These are phyloP conservation scores for Calonectria leucothoes DNA, from an alignment of 2,329 filamentous ascomycete species.

Conservation along the genomic window DNA sequence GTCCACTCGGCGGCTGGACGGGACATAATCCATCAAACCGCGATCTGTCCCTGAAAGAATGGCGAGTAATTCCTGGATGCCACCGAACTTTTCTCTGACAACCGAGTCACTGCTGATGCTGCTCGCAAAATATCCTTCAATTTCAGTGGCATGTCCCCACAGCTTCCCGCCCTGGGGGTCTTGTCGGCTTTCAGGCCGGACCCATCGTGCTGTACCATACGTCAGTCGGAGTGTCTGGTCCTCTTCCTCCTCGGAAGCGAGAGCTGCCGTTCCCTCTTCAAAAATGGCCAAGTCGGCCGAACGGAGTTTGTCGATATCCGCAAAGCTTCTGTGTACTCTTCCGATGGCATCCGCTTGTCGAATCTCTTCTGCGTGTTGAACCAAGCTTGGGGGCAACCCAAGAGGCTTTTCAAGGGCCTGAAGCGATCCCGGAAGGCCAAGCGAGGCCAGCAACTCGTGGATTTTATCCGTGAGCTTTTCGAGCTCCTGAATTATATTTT, in stretches of 20 bases:
- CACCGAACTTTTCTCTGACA: slow-evolving; percentile 82
- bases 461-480: slow-evolving; percentile 84
- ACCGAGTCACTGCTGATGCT: slow-evolving; percentile 66
- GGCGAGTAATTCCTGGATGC: slow-evolving; percentile 79
- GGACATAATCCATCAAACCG: slow-evolving; percentile 88
- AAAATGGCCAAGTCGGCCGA: slow-evolving; percentile 81
- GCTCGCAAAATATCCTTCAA: slow-evolving; percentile 85
- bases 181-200: slow-evolving; percentile 73
- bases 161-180: slow-evolving; percentile 77
- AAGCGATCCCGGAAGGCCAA: slow-evolving; percentile 91
- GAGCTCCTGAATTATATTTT: slow-evolving; percentile 85
- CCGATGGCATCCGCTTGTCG: slow-evolving; percentile 89
- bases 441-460: slow-evolving; percentile 80
- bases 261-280: slow-evolving; percentile 82
- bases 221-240: slow-evolving; percentile 80
- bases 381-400: slow-evolving; percentile 84
- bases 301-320: slow-evolving; percentile 92
- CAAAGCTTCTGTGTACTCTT: slow-evolving; percentile 81
- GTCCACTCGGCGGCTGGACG: slow-evolving; percentile 81
- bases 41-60: slow-evolving; percentile 84
- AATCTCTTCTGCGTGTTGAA: slow-evolving; percentile 94
- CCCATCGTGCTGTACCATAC: slow-evolving; percentile 91
- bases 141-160: slow-evolving; percentile 80
- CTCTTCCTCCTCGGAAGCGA: slow-evolving; percentile 85
- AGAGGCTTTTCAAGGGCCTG: slow-evolving; percentile 96